Base-by-base conservation (phyloP, 2,329 filamentous ascomycete genomes). In the Fusarium haematococcum region DNA sequence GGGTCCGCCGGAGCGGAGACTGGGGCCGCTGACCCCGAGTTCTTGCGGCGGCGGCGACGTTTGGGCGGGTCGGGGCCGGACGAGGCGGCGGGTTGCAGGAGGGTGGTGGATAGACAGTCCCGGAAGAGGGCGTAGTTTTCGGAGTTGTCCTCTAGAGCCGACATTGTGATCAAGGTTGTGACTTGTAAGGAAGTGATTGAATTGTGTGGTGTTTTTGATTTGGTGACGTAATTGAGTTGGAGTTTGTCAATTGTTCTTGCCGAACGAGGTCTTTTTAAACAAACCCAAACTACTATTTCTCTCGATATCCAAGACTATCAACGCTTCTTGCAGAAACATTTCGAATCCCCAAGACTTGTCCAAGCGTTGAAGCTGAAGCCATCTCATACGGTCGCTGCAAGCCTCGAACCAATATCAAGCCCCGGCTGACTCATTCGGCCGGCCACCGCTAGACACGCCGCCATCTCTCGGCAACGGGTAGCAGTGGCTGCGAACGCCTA, bases 101-200 rank as follows among this genome's bases (percentile, higher is more conserved):
- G 85, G 1, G 90, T 87, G 18, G 90, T 89, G 10, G 93, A 93
- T 70, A 97, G 85, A 79, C 90, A 94, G 78, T 97, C 94, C 63
- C 92, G 88, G 81, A 97, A 95, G 56, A 91, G 85, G 62, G 91
- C 88, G 80, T 82, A 82, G 65, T 83, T 83, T 50, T 78, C 74
- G n/a, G 77, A 63, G 64, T 75, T 76, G 18, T 77, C 73, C 7
- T 76, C 71, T 10, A 60, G 68, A 37, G 58, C 30, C 23, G 77
- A 57, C 77, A 79, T 79, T 23, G 48, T 50, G 56, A 63, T 30
- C 59, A 56, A 48, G 54, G 27, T 32, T 37, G 33, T 13, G 52
- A 33, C 41, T n/a, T 52, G 18, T 18, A 32, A 50, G 11, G 14
- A 25, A 48, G 23, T 43, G 58, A 63, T 10, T 18, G 43, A 43